These are phyloP conservation scores for Solanum etuberosum DNA, from an alignment of 257 asterid species.

Conservation along the genomic window DNA sequence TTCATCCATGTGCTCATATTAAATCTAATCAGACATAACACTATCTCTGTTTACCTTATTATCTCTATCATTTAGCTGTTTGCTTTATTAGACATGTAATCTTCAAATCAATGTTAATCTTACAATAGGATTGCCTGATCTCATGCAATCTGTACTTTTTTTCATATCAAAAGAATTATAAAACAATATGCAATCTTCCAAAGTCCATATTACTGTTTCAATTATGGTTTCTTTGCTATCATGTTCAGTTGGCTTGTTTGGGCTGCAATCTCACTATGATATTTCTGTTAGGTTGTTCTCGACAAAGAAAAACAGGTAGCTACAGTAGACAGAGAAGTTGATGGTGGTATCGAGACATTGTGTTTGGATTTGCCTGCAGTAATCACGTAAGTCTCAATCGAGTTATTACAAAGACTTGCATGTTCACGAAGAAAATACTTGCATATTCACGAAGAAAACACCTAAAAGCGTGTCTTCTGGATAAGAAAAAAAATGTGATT, in stretches of 20 bases:
- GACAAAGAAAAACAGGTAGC: slow-evolving; percentile 59
- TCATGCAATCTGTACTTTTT: background rate
- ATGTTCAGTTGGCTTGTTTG: background rate
- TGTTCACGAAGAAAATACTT: background rate
- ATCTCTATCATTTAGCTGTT: background rate
- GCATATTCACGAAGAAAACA: background rate
- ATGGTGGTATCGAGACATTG: slow-evolving; percentile 91
- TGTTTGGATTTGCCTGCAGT: slow-evolving; percentile 90
- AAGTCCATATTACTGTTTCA: background rate
- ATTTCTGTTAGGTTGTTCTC: slow-evolving; percentile 49
- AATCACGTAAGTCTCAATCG: slow-evolving; percentile 50
- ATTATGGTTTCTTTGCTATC: background rate
- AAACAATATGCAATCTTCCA: background rate
- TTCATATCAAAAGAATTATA: background rate
- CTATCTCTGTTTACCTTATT: background rate
- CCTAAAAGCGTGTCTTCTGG: background rate
- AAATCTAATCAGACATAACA: background rate
- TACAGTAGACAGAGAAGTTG: slow-evolving; percentile 92
- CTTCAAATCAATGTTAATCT: background rate
- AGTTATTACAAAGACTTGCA: background rate
- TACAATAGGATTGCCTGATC: background rate
- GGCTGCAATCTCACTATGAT: background rate
- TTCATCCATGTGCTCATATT: background rate
- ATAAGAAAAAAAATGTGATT: background rate
- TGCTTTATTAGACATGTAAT: background rate